Base-by-base conservation (phyloP, 305 asterid species). In the Solanum hybrid region DNA sequence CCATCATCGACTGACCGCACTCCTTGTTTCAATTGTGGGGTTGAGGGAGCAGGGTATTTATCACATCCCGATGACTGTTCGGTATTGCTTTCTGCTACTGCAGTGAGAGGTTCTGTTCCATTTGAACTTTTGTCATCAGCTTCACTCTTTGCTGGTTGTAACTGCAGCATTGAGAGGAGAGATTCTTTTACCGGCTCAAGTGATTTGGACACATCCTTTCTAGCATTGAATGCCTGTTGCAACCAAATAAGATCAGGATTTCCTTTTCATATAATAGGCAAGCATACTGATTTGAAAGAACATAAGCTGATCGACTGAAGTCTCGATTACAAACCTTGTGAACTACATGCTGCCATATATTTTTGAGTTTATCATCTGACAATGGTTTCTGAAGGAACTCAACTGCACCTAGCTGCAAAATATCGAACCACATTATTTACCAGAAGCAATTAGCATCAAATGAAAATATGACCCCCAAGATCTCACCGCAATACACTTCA, bases 401-500 rank as follows among this genome's bases (percentile, higher is more conserved):
- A 39, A 93, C 94, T 26, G 95, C 95, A n/a, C 95, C 95, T 29
- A 93, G 94, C 95, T 93, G 91, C 76, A 84, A 86, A 78, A 22
- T 77, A 87, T 42, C 8, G 5, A 46, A 31, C 16, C 87, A 64
- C 89, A 20, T 75, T 35, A 42, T 28, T 42, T 75, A 71, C 74
- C 36, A 24, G 36, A 75, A 39, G n/a, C 24, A 61, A 29, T 61
- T 61, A 87, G 26, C 82, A 40, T 40, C 34, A 75, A 26, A 29
- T 18, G 71, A 4, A 90, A 75, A 89, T 28, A 14, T 34, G 89
- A 93, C 86, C 79, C 34, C 29, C 6, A 51, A 89, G 77, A 75
- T 76, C 92, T 93, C 88, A 93, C 95, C 94, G 94, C 94, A 40
- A 93, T 92, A 90, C 94, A 93, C 90, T 93, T 92, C 94, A 93